Base-by-base conservation (phyloP, 768 basidiomycete genomes). In the Amanita inopinata region DNA sequence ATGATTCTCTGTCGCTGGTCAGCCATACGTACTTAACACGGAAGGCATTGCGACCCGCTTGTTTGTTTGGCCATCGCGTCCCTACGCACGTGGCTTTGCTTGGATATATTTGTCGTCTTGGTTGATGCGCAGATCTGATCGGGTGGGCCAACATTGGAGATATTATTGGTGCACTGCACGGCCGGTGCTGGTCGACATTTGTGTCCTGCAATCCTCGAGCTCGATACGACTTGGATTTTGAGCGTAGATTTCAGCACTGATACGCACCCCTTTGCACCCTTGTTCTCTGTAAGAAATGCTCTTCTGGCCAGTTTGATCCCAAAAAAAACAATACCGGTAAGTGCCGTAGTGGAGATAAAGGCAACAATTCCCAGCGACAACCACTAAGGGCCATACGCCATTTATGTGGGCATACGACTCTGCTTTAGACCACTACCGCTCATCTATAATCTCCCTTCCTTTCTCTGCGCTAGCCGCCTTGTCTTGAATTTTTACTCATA, bases 1-100 rank as follows among this genome's bases (percentile, higher is more conserved):
- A 91, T 79, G 53, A 96, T 93, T 50, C 75, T 71, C 55, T 80
- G 73, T 44, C 71, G 70, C 46, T 78, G 67, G 48, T 78, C 73
- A 28, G 61, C 58, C 67, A 72, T 69, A 4, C 27, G 46, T 25
- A 15, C 38, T 40, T 46, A 46, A 46, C 48, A 46, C 22, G 38
- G 45, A 34, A 19, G 27, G 37, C n/a, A n/a, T n/a, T n/a, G n/a
- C n/a, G n/a, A n/a, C n/a, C n/a, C n/a, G n/a, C n/a, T n/a, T n/a
- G n/a, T n/a, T n/a, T n/a, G n/a, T n/a, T n/a, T n/a, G n/a, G n/a
- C n/a, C n/a, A n/a, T n/a, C n/a, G n/a, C n/a, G n/a, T n/a, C n/a
- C n/a, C n/a, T n/a, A n/a, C n/a, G 33, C 40, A 44, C 43, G 43
- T 44, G 43, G 35, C 8, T 4, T 12, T 24, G 25, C 5, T 43